Conservation (phyloP, 805 yeast genomes). For the Vanderwaltozyma polyspora region DNA sequence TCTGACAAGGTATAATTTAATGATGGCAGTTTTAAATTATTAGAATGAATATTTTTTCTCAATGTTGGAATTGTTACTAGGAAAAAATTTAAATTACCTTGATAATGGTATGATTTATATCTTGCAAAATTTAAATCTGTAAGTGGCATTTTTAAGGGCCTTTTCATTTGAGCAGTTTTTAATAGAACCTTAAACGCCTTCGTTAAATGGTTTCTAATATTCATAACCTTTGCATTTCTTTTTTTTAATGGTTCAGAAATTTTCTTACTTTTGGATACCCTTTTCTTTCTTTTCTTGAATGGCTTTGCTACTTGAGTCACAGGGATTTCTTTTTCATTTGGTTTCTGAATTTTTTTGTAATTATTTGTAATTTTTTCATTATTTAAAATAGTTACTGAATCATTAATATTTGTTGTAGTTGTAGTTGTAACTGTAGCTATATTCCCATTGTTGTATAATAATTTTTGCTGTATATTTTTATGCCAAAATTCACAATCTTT, state of each 20-base stretch:
- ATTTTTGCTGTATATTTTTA: background rate
- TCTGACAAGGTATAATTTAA: background rate
- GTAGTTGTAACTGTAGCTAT: too few relatives aligned
- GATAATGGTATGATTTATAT: background rate
- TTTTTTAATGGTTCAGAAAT: background rate
- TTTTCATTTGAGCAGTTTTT: background rate
- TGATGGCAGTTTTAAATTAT: background rate
- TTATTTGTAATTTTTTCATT: too few relatives aligned
- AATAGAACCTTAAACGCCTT: conserved; percentile 1
- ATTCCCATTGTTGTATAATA: too few relatives aligned
- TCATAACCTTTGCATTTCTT: background rate
- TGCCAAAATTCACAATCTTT: conserved; percentile 18
- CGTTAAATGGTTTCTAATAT: background rate
- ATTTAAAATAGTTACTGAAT: too few relatives aligned
- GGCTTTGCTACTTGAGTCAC: background rate
- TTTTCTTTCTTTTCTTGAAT: background rate
- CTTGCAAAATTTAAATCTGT: conserved; percentile 2
- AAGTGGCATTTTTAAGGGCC: background rate
- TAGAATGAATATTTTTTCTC: background rate
- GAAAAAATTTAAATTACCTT: conserved; percentile 1
- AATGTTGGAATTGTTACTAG: conserved; percentile 1
- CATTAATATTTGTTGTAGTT: too few relatives aligned
- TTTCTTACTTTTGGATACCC: background rate
- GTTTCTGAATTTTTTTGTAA: too few relatives aligned
- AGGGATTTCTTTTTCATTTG: too few relatives aligned